These are phyloP conservation scores for Primulina huaijiensis DNA, from an alignment of 257 asterid species.

Conservation along the genomic window DNA sequence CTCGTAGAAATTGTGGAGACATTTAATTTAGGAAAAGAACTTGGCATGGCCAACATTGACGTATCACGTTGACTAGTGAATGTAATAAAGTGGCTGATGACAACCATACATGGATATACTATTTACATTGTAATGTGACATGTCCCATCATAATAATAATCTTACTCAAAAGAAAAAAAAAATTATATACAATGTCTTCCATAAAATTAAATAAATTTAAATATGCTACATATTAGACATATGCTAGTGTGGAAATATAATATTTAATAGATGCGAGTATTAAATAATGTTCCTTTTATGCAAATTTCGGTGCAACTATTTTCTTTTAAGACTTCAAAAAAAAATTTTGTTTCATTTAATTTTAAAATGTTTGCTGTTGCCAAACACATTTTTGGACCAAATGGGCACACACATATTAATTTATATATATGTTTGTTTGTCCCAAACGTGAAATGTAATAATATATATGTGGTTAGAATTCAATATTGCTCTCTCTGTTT, in stretches of 20 bases:
- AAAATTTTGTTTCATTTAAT: too few species aligned
- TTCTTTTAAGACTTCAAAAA: neutral
- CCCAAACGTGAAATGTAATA: slow-evolving; percentile 15
- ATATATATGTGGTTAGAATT: slow-evolving; percentile 22
- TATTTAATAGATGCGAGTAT: too few species aligned
- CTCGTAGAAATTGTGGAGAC: neutral
- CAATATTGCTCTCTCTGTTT: slow-evolving; percentile 26
- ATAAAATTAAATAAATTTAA: neutral
- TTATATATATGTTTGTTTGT: neutral
- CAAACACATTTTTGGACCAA: slow-evolving; percentile 21
- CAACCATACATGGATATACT: slow-evolving; percentile 6
- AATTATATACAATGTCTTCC: neutral
- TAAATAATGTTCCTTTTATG: too few species aligned
- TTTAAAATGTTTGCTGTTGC: slow-evolving; percentile 7
- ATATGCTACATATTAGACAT: neutral
- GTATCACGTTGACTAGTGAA: neutral
- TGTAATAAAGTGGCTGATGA: neutral
- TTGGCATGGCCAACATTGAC: slow-evolving; percentile 9
- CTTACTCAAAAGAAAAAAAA: too few species aligned
- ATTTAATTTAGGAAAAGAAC: neutral
- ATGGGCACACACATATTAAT: neutral
- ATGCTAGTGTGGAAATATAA: neutral
- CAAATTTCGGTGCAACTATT: neutral
- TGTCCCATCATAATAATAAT: slow-evolving; percentile 13
- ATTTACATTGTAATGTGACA: neutral